Conservation (phyloP, 768 basidiomycete genomes). For the Imleria badia region DNA sequence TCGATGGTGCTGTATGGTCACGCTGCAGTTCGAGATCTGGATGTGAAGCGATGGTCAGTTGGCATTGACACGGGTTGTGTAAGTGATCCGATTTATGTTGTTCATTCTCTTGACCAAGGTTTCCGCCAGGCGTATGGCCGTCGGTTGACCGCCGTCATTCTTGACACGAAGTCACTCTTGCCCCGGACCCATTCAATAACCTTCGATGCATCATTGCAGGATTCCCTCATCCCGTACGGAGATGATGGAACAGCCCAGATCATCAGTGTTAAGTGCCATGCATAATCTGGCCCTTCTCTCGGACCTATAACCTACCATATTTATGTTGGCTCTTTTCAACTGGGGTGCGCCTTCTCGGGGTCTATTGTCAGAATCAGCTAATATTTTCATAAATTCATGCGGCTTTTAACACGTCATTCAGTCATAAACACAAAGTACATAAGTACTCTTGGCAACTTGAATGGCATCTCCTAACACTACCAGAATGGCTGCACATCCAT, state of each 20-base stretch:
- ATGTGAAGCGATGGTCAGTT: constrained; percentile 78
- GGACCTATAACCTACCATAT: neutral
- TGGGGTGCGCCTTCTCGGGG: neutral
- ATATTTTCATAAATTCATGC: too few species aligned
- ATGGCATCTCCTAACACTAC: too few species aligned
- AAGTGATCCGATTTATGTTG: constrained; percentile 28
- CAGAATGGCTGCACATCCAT: neutral
- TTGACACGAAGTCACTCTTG: constrained; percentile 35
- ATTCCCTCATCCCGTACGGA: constrained; percentile 50
- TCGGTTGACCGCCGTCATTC: constrained; percentile 65
- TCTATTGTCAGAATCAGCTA: too few species aligned
- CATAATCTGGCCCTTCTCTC: neutral
- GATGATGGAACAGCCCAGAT: constrained; percentile 51
- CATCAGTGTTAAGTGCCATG: constrained; percentile 49
- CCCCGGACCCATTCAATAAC: constrained; percentile 8
- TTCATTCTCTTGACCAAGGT: neutral
- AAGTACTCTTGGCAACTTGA: too few species aligned
- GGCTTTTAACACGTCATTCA: too few species aligned
- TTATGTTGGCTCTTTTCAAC: neutral
- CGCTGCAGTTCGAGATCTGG: constrained; percentile 74
- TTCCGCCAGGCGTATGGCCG: constrained; percentile 53
- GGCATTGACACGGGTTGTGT: constrained; percentile 91
- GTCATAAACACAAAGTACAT: too few species aligned
- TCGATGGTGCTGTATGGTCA: constrained; percentile 88
- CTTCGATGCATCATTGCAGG: constrained; percentile 20